These are phyloP conservation scores for Colletotrichum tabaci DNA, from an alignment of 2,329 filamentous ascomycete species.

Conservation along the genomic window DNA sequence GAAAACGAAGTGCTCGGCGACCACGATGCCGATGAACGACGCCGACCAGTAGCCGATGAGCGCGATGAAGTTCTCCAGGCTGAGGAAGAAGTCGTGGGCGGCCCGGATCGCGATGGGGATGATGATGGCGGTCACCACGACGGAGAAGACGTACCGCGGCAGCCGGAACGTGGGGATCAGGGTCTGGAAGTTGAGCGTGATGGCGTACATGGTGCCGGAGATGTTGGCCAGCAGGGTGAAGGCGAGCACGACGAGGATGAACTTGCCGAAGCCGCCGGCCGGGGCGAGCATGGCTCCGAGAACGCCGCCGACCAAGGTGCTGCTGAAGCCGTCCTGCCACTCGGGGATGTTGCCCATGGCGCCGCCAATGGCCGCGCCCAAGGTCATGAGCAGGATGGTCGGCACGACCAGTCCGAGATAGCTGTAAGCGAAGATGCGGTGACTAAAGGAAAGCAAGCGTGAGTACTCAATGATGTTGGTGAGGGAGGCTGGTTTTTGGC, in stretches of 20 bases:
- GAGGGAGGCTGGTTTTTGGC: no score
- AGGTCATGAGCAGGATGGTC: conserved; percentile 53
- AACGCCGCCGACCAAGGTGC: conserved; percentile 51
- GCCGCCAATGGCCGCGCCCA: conserved; percentile 58
- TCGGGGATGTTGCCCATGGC: conserved; percentile 49
- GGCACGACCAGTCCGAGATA: conserved; percentile 67
- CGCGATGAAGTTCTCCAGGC: conserved; percentile 60
- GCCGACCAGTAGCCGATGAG: conserved; percentile 63
- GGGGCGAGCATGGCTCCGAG: conserved; percentile 51
- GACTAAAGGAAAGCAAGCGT: conserved; percentile 43
- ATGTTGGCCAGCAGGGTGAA: conserved; percentile 56
- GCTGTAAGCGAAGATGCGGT: conserved; percentile 68
- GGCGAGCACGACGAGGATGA: conserved; percentile 55
- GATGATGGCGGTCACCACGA: conserved; percentile 57
- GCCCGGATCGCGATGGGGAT: conserved; percentile 59
- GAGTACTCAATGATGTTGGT: conserved; percentile 2
- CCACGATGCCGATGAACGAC: conserved; percentile 57
- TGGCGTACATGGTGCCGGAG: conserved; percentile 56
- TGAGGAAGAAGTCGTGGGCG: conserved; percentile 56
- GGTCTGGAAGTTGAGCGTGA: conserved; percentile 58
- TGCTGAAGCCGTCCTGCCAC: conserved; percentile 50
- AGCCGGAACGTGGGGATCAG: conserved; percentile 54
- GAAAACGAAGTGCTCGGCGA: conserved; percentile 61
- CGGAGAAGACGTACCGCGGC: conserved; percentile 58
- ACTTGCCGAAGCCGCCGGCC: conserved; percentile 53